Base-by-base conservation (phyloP, 2,329 filamentous ascomycete genomes). In the Elsinoe australis region DNA sequence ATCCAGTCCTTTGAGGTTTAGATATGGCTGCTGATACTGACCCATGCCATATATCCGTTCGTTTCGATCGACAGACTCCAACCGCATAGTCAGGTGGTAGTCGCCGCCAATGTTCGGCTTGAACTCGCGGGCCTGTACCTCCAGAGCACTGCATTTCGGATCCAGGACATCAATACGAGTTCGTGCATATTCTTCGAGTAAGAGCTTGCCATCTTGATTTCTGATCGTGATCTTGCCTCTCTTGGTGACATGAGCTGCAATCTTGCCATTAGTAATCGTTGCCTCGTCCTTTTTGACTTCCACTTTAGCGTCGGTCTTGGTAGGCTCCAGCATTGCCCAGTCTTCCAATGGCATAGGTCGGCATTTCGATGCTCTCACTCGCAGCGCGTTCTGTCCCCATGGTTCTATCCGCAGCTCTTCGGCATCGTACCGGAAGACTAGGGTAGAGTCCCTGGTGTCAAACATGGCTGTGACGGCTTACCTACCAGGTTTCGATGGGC, bases 11-110 rank as follows among this genome's bases (percentile, higher is more conserved):
- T 82, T 83, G 41, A 83, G 67, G 56, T 83, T 71, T n/a, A 83
- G 65, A 45, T 68, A 71, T 0, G 76, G 74, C 54, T 83, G 79
- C 56, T 83, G 80, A 51, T 83, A 83, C 61, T 83, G 80, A 0
- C 80, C 80, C 79, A 83, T 83, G 15, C 80, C 80, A 55, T 72
- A 83, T n/a, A 83, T 74, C 57, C 73, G 76, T 59, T 83, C 80
- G 14, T 73, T 64, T 0, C 64, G 61, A 47, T 73, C 51, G 8
- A 75, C 58, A 1, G 73, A 75, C 58, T 83, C 79, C 47, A 83
- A 71, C 0, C 80, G 69, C 54, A 73, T 66, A 0, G 76, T 81
- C 6, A 82, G 63, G 46, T 77, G 71, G 56, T 76, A 81, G 48
- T 75, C 70, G 1, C 67, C 63, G 4, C 76, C 76, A 0, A 69